Conservation (phyloP, 345 rosid genomes). For the Combretum micranthum region DNA sequence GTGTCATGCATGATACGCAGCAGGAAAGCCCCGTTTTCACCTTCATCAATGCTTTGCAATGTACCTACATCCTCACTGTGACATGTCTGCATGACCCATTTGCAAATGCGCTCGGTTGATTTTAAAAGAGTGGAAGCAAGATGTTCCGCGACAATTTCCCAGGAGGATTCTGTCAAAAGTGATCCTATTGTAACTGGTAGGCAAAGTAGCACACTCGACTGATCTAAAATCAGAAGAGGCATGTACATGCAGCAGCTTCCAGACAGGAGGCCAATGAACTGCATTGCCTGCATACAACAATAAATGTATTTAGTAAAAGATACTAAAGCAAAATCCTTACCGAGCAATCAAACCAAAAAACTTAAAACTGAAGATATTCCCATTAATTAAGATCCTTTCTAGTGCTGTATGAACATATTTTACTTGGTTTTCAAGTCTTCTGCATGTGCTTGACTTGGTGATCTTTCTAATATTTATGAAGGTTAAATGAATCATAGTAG, state of each 20-base stretch:
- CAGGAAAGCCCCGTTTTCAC: slow-evolving; percentile 42
- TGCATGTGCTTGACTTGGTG: too few relatives aligned
- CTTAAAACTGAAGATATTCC: too few relatives aligned
- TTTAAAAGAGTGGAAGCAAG: slow-evolving; percentile 42
- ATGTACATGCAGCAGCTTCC: slow-evolving; percentile 82
- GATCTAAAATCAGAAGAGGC: slow-evolving; percentile 72
- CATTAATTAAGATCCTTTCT: too few relatives aligned
- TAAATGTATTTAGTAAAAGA: neutral
- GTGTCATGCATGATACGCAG: slow-evolving; percentile 42
- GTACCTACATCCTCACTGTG: slow-evolving; percentile 13
- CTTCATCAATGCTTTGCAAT: slow-evolving; percentile 28
- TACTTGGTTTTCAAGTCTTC: too few relatives aligned
- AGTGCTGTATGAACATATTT: too few relatives aligned
- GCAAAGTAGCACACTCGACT: slow-evolving; percentile 41
- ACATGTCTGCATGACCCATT: slow-evolving; percentile 23
- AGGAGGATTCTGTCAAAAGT: slow-evolving; percentile 50
- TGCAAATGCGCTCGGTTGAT: slow-evolving; percentile 57
- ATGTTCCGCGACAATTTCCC: slow-evolving; percentile 49
- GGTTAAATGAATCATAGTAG: too few relatives aligned
- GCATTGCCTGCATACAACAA: slow-evolving; percentile 40
- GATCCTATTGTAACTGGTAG: slow-evolving; percentile 65
- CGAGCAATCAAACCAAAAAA: too few relatives aligned
- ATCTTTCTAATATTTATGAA: too few relatives aligned
- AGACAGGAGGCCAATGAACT: slow-evolving; percentile 62
- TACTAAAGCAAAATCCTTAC: too few relatives aligned